Conservation (phyloP, 495 filamentous ascomycete species). For the Hyaloscypha variabilis region DNA sequence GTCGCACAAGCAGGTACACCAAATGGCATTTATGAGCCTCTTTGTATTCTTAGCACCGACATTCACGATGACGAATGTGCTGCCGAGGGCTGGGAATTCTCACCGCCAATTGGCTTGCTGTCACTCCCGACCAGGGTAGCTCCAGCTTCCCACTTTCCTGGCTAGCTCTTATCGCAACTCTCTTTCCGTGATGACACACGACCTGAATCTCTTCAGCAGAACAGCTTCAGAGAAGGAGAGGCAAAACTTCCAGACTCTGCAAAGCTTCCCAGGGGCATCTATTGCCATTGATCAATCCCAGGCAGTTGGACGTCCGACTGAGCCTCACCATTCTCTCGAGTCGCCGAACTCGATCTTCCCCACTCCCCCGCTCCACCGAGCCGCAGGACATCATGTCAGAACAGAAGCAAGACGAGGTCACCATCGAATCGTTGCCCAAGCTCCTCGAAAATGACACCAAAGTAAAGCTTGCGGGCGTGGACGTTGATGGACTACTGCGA, state of each 20-base stretch:
- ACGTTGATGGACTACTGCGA: constrained; percentile 88
- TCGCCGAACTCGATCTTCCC: not conserved
- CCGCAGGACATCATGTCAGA: constrained; percentile 22
- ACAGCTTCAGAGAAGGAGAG: not conserved
- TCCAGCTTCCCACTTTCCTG: constrained; percentile 4
- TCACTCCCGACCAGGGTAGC: constrained; percentile 5
- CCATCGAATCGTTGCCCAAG: constrained; percentile 62
- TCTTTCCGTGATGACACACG: not conserved
- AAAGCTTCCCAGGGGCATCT: not conserved
- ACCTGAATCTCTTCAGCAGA: not conserved
- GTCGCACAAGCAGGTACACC: not conserved
- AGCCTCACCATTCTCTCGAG: not conserved
- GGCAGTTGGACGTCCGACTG: not conserved
- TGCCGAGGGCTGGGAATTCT: not conserved
- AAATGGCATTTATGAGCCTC: not conserved
- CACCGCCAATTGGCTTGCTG: constrained; percentile 3
- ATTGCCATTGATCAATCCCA: not conserved
- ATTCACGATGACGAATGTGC: not conserved
- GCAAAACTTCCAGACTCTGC: not conserved
- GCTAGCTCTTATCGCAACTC: constrained; percentile 17
- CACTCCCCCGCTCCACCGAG: not conserved
- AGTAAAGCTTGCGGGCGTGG: constrained; percentile 90
- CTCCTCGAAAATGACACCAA: constrained; percentile 75
- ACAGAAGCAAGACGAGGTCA: constrained; percentile 39
- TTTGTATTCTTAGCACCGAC: not conserved